Percentiles rank a stretch among this genome's conserved stretches.
These are phyloP conservation scores for Alternaria sp. DNA, from an alignment of 2,329 filamentous ascomycete species.

Conservation along the genomic window DNA sequence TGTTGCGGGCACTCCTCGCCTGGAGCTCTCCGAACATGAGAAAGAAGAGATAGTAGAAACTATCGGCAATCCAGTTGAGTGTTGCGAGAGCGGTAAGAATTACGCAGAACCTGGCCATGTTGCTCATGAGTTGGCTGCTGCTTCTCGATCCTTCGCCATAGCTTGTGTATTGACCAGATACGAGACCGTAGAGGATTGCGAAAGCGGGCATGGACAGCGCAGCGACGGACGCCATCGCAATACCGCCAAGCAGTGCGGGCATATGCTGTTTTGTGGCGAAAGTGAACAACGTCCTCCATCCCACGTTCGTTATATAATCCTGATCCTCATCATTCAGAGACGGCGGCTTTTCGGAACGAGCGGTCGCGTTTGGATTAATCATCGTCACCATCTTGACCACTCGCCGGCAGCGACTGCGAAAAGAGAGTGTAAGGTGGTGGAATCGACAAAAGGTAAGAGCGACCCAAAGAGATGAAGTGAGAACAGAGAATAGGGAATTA, in stretches of 20 bases:
- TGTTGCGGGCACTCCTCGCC: conserved; percentile 68
- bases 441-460: conserved; percentile 3
- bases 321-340: conserved; percentile 27
- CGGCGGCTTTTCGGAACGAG: conserved; percentile 19
- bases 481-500: conserved; percentile 18
- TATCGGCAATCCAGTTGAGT: conserved; percentile 71
- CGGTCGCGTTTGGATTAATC: conserved; percentile 13
- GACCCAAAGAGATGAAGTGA: conserved; percentile 12
- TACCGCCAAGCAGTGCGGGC: conserved; percentile 60
- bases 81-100: conserved; percentile 69
- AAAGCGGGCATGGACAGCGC: conserved; percentile 70
- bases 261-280: conserved; percentile 72
- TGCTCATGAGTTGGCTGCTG: conserved; percentile 59
- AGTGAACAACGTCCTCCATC: conserved; percentile 69
- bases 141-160: conserved; percentile 65
- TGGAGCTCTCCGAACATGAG: conserved; percentile 82
- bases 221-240: conserved; percentile 63
- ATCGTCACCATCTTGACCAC: conserved; percentile 22
- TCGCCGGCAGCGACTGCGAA: not conserved
- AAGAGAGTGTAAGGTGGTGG: not conserved
- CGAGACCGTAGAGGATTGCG: conserved; percentile 73
- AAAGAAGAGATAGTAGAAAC: conserved; percentile 73
- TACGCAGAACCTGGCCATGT: conserved; percentile 66
- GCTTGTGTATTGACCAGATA: conserved; percentile 74
- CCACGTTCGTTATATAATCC: conserved; percentile 24